Conservation (phyloP, 192 early-diverging fungal genomes). For the Fimicolochytrium jonesii region DNA sequence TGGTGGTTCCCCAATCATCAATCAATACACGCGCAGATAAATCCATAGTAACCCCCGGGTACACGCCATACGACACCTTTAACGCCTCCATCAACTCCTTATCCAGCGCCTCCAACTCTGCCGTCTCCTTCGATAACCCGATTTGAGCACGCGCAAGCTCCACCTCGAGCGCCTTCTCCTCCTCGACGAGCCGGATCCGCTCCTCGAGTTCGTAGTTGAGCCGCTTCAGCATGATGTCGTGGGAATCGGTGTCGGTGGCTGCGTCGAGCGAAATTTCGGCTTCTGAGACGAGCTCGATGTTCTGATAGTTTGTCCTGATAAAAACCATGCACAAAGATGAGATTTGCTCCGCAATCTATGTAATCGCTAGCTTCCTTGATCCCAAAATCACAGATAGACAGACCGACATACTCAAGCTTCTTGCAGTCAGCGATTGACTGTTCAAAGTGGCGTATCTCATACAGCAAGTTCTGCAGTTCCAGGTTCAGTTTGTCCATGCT, state of each 20-base stretch:
- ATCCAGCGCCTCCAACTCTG: conserved; percentile 30
- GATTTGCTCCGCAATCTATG: too few relatives aligned
- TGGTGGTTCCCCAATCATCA: not conserved
- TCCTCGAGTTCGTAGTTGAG: conserved; percentile 51
- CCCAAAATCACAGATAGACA: conserved; percentile 7
- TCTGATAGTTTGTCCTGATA: conserved; percentile 51
- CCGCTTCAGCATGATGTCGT: conserved; percentile 51
- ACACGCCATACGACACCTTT: too few relatives aligned
- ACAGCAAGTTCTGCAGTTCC: conserved; percentile 50
- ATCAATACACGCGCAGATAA: not conserved
- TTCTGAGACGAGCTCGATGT: conserved; percentile 41
- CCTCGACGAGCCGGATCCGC: conserved; percentile 34
- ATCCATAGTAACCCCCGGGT: too few relatives aligned
- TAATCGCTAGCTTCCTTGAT: too few relatives aligned
- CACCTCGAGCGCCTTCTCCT: conserved; percentile 17
- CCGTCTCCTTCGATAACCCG: conserved; percentile 9
- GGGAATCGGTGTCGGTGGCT: conserved; percentile 27
- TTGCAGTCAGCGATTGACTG: conserved; percentile 52
- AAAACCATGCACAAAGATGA: not conserved
- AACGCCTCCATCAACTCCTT: conserved; percentile 22
- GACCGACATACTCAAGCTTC: conserved; percentile 42
- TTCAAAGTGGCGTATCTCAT: conserved; percentile 54
- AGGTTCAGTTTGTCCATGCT: conserved; percentile 48
- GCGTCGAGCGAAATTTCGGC: conserved; percentile 7
- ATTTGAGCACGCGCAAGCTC: not conserved